Percentiles rank a stretch among this genome's conserved stretches.
Conservation (phyloP, 306 rosid genomes). For the Vigna radiata region DNA sequence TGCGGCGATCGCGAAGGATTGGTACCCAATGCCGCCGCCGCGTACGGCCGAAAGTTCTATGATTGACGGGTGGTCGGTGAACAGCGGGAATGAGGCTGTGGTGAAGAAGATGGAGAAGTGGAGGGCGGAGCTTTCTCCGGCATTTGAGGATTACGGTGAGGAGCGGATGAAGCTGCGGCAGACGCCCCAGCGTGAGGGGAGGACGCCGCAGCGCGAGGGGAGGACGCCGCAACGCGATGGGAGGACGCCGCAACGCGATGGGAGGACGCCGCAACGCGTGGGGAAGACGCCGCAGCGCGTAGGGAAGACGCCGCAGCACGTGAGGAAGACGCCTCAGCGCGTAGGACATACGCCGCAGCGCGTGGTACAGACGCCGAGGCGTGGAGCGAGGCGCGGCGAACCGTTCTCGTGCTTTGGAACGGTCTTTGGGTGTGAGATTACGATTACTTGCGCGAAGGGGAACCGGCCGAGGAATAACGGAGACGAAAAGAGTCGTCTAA, state of each 20-base stretch:
- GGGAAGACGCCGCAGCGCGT: background rate
- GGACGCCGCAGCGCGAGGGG: background rate
- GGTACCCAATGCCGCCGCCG: conserved; percentile 43
- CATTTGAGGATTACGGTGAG: conserved; percentile 39
- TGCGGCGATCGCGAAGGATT: conserved; percentile 68
- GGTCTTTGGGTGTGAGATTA: conserved; percentile 66
- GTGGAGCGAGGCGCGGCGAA: conserved; percentile 10
- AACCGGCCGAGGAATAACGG: conserved; percentile 48
- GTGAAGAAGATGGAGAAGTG: conserved; percentile 78
- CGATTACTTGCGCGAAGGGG: conserved; percentile 66
- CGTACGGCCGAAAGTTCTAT: conserved; percentile 40
- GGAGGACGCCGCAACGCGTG: background rate
- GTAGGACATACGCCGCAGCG: conserved; percentile 19
- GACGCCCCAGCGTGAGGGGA: background rate
- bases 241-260: background rate
- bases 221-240: conserved; percentile 14
- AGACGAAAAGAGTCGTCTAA: conserved; percentile 26
- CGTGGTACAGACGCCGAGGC: background rate
- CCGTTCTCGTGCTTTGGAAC: conserved; percentile 78
- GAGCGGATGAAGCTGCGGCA: background rate
- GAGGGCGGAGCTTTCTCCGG: conserved; percentile 68
- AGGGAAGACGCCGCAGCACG: background rate
- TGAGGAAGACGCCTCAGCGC: conserved; percentile 17
- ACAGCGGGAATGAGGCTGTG: conserved; percentile 59
- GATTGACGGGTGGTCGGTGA: conserved; percentile 66